Conservation (phyloP, 331 rosid genomes). For the Acacia concinna region DNA sequence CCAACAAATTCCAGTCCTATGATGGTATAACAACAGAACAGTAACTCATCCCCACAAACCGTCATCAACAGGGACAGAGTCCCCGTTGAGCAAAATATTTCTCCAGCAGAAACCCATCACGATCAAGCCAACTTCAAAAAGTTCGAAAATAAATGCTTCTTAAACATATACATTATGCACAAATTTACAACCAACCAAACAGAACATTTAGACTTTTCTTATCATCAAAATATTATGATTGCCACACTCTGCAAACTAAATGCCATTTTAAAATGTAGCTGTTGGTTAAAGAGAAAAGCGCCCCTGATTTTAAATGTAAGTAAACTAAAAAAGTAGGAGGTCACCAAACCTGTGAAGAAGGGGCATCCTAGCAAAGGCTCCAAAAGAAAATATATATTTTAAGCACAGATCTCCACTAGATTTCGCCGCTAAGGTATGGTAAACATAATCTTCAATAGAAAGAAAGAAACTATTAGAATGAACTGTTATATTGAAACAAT, state of each 20-base stretch:
- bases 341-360: constrained; percentile 74
- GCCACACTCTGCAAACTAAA: background rate
- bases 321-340: constrained; percentile 12
- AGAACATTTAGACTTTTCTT: background rate
- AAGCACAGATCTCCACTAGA: constrained; percentile 97
- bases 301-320: constrained; percentile 11
- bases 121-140: constrained; percentile 24
- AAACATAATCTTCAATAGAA: constrained; percentile 72
- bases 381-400: constrained; percentile 79
- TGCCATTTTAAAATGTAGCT: constrained; percentile 9
- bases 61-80: background rate
- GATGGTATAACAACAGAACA: background rate
- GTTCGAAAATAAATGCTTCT: background rate
- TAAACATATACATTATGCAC: constrained; percentile 1
- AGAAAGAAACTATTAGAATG: constrained; percentile 38
- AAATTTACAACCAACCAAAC: background rate
- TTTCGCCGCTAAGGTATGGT: constrained; percentile 92
- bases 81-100: background rate
- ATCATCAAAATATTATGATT: background rate
- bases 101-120: constrained; percentile 25
- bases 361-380: constrained; percentile 85
- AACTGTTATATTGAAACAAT: constrained; percentile 15
- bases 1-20: background rate
- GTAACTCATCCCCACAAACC: constrained; percentile 1
- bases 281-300: background rate